Percentiles rank a stretch among this genome's conserved stretches.
Evolutionary conservation across 2,329 filamentous ascomycete species (phyloP).

Genomic region (Cercospora brassicicola): DNA sequence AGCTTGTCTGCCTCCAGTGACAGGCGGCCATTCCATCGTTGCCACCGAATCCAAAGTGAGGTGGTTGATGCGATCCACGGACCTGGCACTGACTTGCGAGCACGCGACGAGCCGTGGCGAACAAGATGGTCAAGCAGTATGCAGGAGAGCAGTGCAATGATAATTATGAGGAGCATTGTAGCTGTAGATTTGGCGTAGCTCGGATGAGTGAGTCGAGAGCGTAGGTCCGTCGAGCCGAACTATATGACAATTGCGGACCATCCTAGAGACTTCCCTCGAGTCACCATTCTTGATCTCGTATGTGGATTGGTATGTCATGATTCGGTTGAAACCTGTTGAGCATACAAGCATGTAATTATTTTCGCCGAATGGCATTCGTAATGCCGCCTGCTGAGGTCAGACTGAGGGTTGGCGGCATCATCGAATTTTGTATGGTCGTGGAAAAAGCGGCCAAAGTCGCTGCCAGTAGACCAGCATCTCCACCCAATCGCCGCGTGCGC

Average conservation of each 20-base stretch:
- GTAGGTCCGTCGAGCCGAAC: neutral
- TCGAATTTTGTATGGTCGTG: neutral
- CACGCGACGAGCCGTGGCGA: neutral
- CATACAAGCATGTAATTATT: neutral
- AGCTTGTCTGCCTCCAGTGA: neutral
- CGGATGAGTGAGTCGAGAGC: neutral
- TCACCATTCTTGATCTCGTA: neutral
- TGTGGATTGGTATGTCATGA: neutral
- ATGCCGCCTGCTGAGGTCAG: neutral
- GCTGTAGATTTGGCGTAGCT: neutral
- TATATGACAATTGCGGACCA: neutral
- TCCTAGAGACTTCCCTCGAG: neutral
- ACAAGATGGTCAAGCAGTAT: neutral
- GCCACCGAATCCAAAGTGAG: neutral
- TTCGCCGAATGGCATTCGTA: neutral
- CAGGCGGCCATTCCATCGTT: neutral
- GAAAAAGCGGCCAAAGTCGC: too few species aligned
- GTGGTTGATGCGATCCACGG: neutral
- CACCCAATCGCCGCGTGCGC: neutral
- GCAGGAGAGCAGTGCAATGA: neutral
- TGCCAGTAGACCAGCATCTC: neutral
- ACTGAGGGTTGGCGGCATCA: neutral
- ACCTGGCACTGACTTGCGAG: neutral
- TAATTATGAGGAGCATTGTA: neutral
- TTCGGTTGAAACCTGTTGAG: neutral